Conservation (phyloP, 176 grass and related monocot species). For the Guadua angustifolia region DNA sequence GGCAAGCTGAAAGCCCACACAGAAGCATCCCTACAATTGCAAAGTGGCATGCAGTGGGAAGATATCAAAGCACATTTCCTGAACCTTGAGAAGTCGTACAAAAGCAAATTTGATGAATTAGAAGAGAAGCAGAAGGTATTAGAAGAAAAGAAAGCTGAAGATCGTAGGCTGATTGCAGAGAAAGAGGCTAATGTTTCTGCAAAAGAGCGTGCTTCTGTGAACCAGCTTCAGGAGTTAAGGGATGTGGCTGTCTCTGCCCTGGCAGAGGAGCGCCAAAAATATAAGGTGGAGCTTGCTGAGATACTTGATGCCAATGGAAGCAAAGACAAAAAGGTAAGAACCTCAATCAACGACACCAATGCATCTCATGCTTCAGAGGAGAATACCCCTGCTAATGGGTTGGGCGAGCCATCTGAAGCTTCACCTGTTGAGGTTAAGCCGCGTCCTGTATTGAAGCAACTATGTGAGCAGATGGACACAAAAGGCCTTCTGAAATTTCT, state of each 20-base stretch:
- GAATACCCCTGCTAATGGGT: constrained; percentile 57
- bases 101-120: constrained; percentile 74
- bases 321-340: constrained; percentile 80
- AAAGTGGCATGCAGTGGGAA: constrained; percentile 67
- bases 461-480: constrained; percentile 85
- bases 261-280: constrained; percentile 71
- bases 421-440: constrained; percentile 56
- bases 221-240: constrained; percentile 75
- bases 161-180: constrained; percentile 62
- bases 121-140: constrained; percentile 63
- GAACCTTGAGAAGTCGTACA: constrained; percentile 69
- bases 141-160: constrained; percentile 61
- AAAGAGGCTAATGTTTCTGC: constrained; percentile 68
- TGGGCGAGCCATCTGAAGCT: constrained; percentile 54
- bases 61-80: constrained; percentile 68
- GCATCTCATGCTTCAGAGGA: constrained; percentile 64
- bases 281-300: constrained; percentile 76
- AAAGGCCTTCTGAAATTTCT: constrained; percentile 82
- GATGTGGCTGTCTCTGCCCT: constrained; percentile 71
- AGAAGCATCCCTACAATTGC: constrained; percentile 55
- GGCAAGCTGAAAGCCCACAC: constrained; percentile 69
- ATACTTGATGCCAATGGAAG: constrained; percentile 67
- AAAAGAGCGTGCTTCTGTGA: constrained; percentile 65
- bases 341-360: constrained; percentile 60
- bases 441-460: constrained; percentile 67